A percentile compares a stretch with the other conserved stretches of the same genome.
Evolutionary conservation across 371 early-diverging fungal genomes (phyloP).

Genomic region (Polyrhizophydium stewartii): DNA sequence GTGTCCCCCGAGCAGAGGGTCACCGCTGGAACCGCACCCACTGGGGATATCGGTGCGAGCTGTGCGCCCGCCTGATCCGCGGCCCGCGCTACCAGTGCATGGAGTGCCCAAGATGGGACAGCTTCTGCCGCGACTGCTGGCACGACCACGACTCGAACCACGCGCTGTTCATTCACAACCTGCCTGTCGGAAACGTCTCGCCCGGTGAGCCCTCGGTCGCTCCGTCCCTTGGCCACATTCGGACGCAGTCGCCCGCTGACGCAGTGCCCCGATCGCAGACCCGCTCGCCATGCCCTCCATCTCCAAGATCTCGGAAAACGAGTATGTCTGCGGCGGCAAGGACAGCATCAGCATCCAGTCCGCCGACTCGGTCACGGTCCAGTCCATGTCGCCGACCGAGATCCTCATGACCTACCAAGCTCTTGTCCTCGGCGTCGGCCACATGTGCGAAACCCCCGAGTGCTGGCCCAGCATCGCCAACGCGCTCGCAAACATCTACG

Average conservation of each 20-base stretch:
- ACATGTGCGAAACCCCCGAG: constrained; percentile 1
- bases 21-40: constrained; percentile 11
- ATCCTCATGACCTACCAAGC: constrained; percentile 13
- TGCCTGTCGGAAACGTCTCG: constrained; percentile 5
- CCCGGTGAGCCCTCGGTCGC: constrained; percentile 3
- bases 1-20: background rate
- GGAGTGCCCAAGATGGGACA: constrained; percentile 6
- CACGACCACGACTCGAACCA: constrained; percentile 12
- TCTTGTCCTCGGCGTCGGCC: constrained; percentile 7
- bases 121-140: constrained; percentile 8
- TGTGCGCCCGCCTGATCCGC: constrained; percentile 9
- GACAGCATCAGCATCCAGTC: constrained; percentile 6
- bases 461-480: constrained; percentile 9
- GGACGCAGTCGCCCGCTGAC: no score
- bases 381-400: constrained; percentile 6
- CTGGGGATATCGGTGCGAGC: constrained; percentile 13
- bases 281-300: background rate
- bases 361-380: constrained; percentile 6
- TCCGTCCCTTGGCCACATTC: no score
- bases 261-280: background rate
- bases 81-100: constrained; percentile 12
- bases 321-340: constrained; percentile 1
- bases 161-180: background rate
- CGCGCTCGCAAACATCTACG: constrained; percentile 4
- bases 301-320: background rate